phyloP scores from a whole-genome alignment of 1,284 basidiomycete genomes.

The Puccinia horiana region DNA sequence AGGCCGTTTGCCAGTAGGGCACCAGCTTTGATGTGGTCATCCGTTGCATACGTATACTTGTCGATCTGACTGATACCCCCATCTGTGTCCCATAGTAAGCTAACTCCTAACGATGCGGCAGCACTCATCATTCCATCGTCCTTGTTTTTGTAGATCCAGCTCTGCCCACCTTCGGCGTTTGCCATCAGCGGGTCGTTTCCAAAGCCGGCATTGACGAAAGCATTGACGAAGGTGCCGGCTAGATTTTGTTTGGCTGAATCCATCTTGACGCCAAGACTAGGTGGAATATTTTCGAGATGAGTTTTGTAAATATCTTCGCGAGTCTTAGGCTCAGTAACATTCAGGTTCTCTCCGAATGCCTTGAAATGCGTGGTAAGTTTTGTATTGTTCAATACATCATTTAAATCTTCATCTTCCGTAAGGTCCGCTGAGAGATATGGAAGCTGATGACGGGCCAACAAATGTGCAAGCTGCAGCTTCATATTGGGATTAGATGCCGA shows the following conservation, averaged over 20 bases:
- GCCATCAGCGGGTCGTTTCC: slow-evolving; percentile 99
- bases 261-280: slow-evolving; percentile 64
- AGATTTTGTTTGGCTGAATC: slow-evolving; percentile 94
- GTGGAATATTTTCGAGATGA: slow-evolving; percentile 84
- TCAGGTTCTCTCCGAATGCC: slow-evolving; percentile 91
- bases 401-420: slow-evolving; percentile 74
- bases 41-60: slow-evolving; percentile 94
- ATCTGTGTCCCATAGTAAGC: slow-evolving; percentile 95
- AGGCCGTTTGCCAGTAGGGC: slow-evolving; percentile 93
- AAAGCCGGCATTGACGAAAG: slow-evolving; percentile 97
- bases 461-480: slow-evolving; percentile 92
- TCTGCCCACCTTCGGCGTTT: slow-evolving; percentile 88
- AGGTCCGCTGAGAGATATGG: slow-evolving; percentile 65
- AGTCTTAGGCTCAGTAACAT: slow-evolving; percentile 82
- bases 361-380: slow-evolving; percentile 77
- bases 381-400: slow-evolving; percentile 59
- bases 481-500: slow-evolving; percentile 81
- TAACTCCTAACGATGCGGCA: slow-evolving; percentile 87
- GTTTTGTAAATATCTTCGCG: slow-evolving; percentile 98
- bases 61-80: slow-evolving; percentile 88
- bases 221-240: slow-evolving; percentile 96
- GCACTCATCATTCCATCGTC: slow-evolving; percentile 96
- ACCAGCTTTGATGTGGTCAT: slow-evolving; percentile 97
- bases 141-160: slow-evolving; percentile 99
- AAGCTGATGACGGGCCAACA: slow-evolving; percentile 87